A percentile compares a stretch with the other conserved stretches of the same genome.
Evolutionary conservation across 2,329 filamentous ascomycete species (phyloP).

Genomic region (Mariannaea sp.): DNA sequence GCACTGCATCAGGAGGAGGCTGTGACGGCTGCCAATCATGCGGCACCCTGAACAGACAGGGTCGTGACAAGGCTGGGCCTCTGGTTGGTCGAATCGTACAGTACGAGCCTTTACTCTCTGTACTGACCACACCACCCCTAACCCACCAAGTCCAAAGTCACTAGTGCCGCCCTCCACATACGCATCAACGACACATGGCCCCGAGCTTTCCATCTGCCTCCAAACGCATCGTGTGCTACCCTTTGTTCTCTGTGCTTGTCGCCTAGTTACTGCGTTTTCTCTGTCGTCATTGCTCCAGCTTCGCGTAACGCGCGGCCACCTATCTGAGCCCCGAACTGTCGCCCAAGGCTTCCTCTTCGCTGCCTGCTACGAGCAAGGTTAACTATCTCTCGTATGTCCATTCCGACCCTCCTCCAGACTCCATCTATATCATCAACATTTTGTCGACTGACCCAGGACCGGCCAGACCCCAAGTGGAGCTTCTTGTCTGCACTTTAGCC

Average conservation of each 20-base stretch:
- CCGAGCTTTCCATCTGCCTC: conserved; percentile 32
- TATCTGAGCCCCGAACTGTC: conserved; percentile 32
- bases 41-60: conserved; percentile 31
- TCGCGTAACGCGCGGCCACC: conserved; percentile 42
- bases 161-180: conserved; percentile 35
- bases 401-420: conserved; percentile 13
- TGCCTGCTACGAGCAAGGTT: conserved; percentile 29
- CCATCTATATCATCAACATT: conserved; percentile 31
- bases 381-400: conserved; percentile 18
- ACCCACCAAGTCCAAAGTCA: conserved; percentile 26
- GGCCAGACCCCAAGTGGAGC: conserved; percentile 21
- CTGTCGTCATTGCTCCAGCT: conserved; percentile 25
- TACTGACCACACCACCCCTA: conserved; percentile 33
- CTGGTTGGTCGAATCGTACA: conserved; percentile 18
- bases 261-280: conserved; percentile 16
- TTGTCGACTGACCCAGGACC: conserved; percentile 33
- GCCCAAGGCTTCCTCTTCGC: conserved; percentile 18
- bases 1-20: conserved; percentile 23
- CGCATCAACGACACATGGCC: conserved; percentile 38
- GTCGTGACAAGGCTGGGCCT: conserved; percentile 24
- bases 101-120: conserved; percentile 17
- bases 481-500: conserved; percentile 12
- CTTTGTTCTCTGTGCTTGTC: conserved; percentile 20
- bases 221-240: conserved; percentile 9
- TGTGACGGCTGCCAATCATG: conserved; percentile 44